Evolutionary conservation across 2,329 filamentous ascomycete genomes (phyloP).

Genomic region (Akanthomyces uredinophilus): DNA sequence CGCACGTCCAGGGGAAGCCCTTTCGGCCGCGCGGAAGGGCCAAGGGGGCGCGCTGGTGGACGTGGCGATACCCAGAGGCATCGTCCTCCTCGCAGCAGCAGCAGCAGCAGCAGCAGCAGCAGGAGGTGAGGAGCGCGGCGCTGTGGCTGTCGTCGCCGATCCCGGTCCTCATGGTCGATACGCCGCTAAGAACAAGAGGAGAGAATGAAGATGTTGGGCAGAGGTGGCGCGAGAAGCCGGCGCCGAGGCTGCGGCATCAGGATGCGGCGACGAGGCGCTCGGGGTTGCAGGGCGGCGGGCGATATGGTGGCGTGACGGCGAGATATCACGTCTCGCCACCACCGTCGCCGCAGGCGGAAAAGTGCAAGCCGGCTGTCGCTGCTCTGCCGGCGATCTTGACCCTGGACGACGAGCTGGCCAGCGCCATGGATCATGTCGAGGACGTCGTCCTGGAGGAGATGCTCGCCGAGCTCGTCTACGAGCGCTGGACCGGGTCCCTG

Average conservation of each 20-base stretch:
- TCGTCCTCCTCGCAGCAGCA: neutral
- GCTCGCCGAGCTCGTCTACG: slow-evolving; percentile 23
- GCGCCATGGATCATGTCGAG: neutral
- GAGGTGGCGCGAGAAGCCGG: neutral
- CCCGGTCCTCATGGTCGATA: slow-evolving; percentile 1
- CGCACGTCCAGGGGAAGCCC: slow-evolving; percentile 1
- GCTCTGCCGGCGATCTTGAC: neutral
- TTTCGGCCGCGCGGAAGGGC: slow-evolving; percentile 8
- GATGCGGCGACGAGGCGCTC: slow-evolving; percentile 13
- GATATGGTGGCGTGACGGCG: neutral
- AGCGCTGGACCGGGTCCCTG: slow-evolving; percentile 24
- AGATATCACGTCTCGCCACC: neutral
- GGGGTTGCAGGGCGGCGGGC: neutral
- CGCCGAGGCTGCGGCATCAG: slow-evolving; percentile 13
- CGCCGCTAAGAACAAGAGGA: neutral
- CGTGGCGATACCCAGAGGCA: slow-evolving; percentile 16
- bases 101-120: neutral
- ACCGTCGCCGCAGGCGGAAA: neutral
- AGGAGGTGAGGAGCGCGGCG: neutral
- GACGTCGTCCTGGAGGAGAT: slow-evolving; percentile 9
- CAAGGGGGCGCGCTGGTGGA: slow-evolving; percentile 11
- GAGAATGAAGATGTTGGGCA: neutral
- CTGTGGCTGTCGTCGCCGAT: slow-evolving; percentile 8
- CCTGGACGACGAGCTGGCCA: slow-evolving; percentile 6
- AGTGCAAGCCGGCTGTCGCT: neutral